phyloP scores from a whole-genome alignment of 2,329 filamentous ascomycete genomes.

The Cladosporium sp. region DNA sequence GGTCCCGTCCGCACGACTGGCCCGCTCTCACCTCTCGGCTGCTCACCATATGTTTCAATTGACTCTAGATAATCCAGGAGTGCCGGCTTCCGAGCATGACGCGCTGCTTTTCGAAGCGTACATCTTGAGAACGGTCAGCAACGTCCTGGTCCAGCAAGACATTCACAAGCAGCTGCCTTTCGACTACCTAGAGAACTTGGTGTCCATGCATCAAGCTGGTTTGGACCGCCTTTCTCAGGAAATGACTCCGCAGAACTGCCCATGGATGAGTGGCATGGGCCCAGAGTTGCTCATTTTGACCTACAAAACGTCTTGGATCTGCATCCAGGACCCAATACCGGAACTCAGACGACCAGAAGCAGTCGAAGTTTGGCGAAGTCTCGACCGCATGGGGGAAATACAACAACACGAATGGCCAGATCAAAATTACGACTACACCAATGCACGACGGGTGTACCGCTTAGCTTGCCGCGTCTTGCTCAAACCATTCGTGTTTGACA shows the following conservation, averaged over 20 bases:
- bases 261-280: background rate
- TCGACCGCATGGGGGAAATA: background rate
- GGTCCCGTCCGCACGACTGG: slow-evolving; percentile 7
- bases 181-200: background rate
- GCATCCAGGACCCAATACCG: background rate
- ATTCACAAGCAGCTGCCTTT: slow-evolving; percentile 11
- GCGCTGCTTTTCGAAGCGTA: slow-evolving; percentile 20
- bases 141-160: slow-evolving; percentile 17
- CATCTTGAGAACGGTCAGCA: slow-evolving; percentile 17
- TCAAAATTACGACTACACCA: background rate
- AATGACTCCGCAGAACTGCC: background rate
- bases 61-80: background rate
- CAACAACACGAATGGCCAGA: no score
- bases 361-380: background rate
- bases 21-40: slow-evolving; percentile 13
- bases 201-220: background rate
- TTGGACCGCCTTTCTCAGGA: background rate
- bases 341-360: background rate
- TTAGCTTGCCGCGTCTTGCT: background rate
- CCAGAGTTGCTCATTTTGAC: background rate
- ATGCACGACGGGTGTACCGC: background rate
- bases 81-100: slow-evolving; percentile 13
- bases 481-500: background rate
- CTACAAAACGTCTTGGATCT: slow-evolving; percentile 3
- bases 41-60: slow-evolving; percentile 16